phyloP scores from a whole-genome alignment of 1,284 basidiomycete species.

The Tylopilus orsonianus region DNA sequence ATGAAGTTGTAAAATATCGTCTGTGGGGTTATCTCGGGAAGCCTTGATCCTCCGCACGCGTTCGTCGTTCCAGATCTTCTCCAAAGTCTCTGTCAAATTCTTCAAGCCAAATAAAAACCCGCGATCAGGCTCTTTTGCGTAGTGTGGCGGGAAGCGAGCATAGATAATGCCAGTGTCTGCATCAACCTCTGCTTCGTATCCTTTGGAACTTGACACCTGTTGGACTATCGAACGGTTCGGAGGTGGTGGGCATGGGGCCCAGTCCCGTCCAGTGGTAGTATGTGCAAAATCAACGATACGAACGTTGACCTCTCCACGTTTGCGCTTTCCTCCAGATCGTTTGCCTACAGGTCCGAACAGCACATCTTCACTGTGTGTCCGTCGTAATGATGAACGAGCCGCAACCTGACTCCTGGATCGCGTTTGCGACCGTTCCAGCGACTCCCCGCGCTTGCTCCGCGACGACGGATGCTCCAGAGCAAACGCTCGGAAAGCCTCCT shows the following conservation, averaged over 20 bases:
- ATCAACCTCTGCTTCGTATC: slow-evolving; percentile 81
- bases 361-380: slow-evolving; percentile 75
- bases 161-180: slow-evolving; percentile 76
- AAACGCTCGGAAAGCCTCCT: slow-evolving; percentile 67
- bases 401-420: slow-evolving; percentile 40
- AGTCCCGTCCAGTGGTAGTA: slow-evolving; percentile 95
- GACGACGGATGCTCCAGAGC: slow-evolving; percentile 67
- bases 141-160: slow-evolving; percentile 91
- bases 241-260: slow-evolving; percentile 62
- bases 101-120: slow-evolving; percentile 93
- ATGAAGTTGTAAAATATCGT: slow-evolving; percentile 51
- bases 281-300: slow-evolving; percentile 99
- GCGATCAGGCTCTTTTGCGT: slow-evolving; percentile 85
- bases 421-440: slow-evolving; percentile 55
- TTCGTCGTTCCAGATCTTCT: slow-evolving; percentile 84
- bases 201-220: slow-evolving; percentile 63
- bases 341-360: slow-evolving; percentile 62
- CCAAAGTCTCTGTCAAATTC: slow-evolving; percentile 73
- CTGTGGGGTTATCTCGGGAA: slow-evolving; percentile 56
- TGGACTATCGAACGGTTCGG: slow-evolving; percentile 37
- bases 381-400: slow-evolving; percentile 51
- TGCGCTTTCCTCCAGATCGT: slow-evolving; percentile 58
- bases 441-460: slow-evolving; percentile 75
- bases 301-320: slow-evolving; percentile 91
- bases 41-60: slow-evolving; percentile 65